These are phyloP conservation scores for Gryganskiella cystojenkinii DNA, from an alignment of 192 early-diverging fungal species.

Conservation along the genomic window DNA sequence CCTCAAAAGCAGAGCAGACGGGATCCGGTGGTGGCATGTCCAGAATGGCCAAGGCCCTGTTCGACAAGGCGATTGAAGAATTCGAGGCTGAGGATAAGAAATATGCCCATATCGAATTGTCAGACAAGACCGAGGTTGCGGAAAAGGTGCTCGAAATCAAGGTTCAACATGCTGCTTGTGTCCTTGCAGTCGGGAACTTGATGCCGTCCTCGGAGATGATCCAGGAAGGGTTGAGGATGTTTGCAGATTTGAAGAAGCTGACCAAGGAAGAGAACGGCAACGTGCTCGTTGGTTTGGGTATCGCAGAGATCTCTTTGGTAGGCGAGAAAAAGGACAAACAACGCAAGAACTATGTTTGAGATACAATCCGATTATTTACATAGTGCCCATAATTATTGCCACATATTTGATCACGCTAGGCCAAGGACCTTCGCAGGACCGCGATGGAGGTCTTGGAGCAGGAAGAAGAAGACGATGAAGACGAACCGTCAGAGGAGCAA, in stretches of 20 bases:
- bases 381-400: background rate
- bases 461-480: constrained; percentile 23
- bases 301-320: constrained; percentile 38
- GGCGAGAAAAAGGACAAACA: too few species aligned
- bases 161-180: constrained; percentile 42
- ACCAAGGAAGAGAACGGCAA: constrained; percentile 17
- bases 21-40: constrained; percentile 13
- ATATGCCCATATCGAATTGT: constrained; percentile 50
- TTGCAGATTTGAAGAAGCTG: constrained; percentile 41
- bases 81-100: constrained; percentile 55
- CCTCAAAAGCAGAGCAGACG: background rate
- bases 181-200: constrained; percentile 26
- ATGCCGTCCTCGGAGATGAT: constrained; percentile 39
- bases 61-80: constrained; percentile 67
- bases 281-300: constrained; percentile 29
- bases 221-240: constrained; percentile 40
- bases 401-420: constrained; percentile 7
- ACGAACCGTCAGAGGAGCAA: constrained; percentile 23
- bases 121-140: constrained; percentile 44
- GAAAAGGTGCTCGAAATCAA: constrained; percentile 21
- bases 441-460: constrained; percentile 12
- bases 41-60: constrained; percentile 55
- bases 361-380: background rate
- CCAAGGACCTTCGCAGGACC: constrained; percentile 11
- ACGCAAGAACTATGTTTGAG: too few species aligned